Evolutionary conservation across 371 early-diverging fungal species (phyloP), one percentile per base, ranked within the genome.

Genomic region (Blakeslea trispora): DNA sequence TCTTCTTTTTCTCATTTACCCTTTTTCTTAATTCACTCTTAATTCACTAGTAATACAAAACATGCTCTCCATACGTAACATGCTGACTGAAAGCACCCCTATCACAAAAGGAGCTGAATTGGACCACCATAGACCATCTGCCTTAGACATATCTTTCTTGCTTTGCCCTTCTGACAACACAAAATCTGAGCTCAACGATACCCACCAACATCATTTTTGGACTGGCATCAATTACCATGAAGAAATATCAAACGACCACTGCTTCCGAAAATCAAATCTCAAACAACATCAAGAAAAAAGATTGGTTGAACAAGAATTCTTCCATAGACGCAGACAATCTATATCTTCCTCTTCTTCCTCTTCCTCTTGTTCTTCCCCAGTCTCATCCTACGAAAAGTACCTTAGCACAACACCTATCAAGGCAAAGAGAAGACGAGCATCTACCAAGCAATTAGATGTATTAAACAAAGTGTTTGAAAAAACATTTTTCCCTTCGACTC

Each of bases 401-500:
- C 32, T 10, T n/a, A n/a, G 50, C 22, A 34, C 24, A n/a, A 14
- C 42, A 11, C 40, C 51, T 7, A 19, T 77, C 6, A 77, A 77
- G 42, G 66, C 72, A 6, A 77, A 77, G 52, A 66, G 74, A 50
- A 63, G 68, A 59, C 50, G 79, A 51, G 71, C 80, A 19, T 71
- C 73, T 44, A 69, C 79, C 39, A 68, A 71, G 22, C 73, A 81
- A 39, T 45, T 79, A 34, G 74, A 82, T 54, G 72, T 83, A 2
- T 37, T 81, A 21, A 74, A 77, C 40, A 77, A 72, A 39, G 74
- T 88, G 13, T 53, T 81, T 35, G 83, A 82, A 35, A 74, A 75
- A 11, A 76, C 82, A 23, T 68, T 77, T 35, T 91, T 61, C 59
- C 86, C 75, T 60, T 86, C 71, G 10, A 88, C 89, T 14, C 89